These are phyloP conservation scores for Pseudogymnoascus verrucosus DNA, from an alignment of 2,329 filamentous ascomycete species.

Conservation along the genomic window DNA sequence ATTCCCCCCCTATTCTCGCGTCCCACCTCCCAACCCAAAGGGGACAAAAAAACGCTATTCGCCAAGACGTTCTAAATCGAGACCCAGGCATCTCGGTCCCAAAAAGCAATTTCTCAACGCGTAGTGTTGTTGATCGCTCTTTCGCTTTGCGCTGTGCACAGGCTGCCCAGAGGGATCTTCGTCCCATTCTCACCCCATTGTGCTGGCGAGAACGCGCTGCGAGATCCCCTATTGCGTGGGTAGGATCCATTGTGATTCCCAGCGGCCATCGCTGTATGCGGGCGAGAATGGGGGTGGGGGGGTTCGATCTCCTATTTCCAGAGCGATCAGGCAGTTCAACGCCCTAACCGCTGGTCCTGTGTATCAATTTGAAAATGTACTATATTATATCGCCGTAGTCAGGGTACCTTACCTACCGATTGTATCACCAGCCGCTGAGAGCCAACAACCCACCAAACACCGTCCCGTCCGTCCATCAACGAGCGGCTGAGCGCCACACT, in stretches of 20 bases:
- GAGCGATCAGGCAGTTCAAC: not conserved
- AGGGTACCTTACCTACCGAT: not conserved
- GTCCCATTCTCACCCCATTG: not conserved
- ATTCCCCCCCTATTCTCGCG: not conserved
- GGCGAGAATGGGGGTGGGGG: not conserved
- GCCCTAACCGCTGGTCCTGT: not conserved
- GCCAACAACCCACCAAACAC: not conserved
- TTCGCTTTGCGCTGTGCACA: not conserved
- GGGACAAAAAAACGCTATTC: not conserved
- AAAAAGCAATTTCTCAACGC: not conserved
- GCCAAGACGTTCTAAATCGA: constrained; percentile 2
- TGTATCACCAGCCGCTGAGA: not conserved
- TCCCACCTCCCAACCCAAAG: not conserved
- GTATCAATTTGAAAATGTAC: not conserved
- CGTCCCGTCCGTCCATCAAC: not conserved
- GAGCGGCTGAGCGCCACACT: constrained; percentile 3
- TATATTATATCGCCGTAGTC: not conserved
- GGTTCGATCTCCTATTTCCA: not conserved
- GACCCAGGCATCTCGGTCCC: not conserved
- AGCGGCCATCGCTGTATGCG: not conserved
- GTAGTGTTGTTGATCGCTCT: not conserved
- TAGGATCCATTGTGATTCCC: not conserved
- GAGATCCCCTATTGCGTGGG: not conserved
- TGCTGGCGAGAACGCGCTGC: not conserved
- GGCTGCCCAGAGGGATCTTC: not conserved